Evolutionary conservation across 2,329 filamentous ascomycete genomes (phyloP).

Genomic region (Penicillium palitans): DNA sequence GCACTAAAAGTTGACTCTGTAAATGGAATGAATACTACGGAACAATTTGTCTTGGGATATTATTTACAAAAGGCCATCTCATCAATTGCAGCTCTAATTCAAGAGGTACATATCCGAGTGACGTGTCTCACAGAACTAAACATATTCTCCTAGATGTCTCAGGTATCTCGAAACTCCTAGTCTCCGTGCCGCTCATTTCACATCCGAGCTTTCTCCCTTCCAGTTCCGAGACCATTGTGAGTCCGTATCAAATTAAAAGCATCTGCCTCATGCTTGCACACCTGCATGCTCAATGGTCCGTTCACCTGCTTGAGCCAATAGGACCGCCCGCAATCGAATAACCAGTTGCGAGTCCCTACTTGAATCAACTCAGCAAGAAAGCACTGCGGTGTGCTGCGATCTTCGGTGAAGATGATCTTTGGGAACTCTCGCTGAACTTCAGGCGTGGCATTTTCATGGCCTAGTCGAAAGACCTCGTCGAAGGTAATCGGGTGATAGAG

Average conservation of each 20-base stretch:
- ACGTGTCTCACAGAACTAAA: neutral
- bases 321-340: constrained; percentile 35
- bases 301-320: constrained; percentile 36
- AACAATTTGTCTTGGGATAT: too few species aligned
- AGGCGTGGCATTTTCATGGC: constrained; percentile 22
- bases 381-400: constrained; percentile 28
- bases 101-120: too few species aligned
- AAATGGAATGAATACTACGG: too few species aligned
- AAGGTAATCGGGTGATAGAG: constrained; percentile 33
- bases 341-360: constrained; percentile 34
- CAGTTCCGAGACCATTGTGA: constrained; percentile 22
- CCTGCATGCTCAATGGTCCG: constrained; percentile 31
- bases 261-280: constrained; percentile 29
- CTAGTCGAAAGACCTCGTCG: constrained; percentile 28
- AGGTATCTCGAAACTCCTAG: neutral
- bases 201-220: constrained; percentile 22
- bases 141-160: neutral
- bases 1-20: too few species aligned
- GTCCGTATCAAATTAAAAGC: constrained; percentile 24
- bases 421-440: constrained; percentile 26
- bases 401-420: constrained; percentile 30
- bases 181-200: neutral
- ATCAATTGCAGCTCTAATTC: too few species aligned
- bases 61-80: too few species aligned
- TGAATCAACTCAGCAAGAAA: constrained; percentile 36